Evolutionary conservation across 352 stramenopile genomes (phyloP).

Genomic region (Phytophthora tentaculata): DNA sequence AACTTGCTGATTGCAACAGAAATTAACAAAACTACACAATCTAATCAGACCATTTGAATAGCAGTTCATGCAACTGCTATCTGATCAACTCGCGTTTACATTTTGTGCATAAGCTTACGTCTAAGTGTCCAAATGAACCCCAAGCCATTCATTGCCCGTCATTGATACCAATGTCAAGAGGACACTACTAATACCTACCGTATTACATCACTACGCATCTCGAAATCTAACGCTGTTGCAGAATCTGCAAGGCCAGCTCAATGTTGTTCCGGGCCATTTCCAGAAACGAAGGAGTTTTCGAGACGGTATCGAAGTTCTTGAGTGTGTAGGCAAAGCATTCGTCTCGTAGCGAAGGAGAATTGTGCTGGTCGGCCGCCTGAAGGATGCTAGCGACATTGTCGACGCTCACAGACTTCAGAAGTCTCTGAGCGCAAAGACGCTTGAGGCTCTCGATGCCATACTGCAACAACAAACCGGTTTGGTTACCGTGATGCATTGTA

Average conservation of each 20-base stretch:
- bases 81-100: not conserved
- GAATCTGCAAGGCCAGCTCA: conserved; percentile 97
- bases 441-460: conserved; percentile 89
- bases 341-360: conserved; percentile 89
- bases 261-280: conserved; percentile 98
- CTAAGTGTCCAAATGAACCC: not conserved
- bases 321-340: conserved; percentile 97
- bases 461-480: conserved; percentile 31
- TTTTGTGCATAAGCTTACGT: not conserved
- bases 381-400: conserved; percentile 97
- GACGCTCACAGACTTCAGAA: conserved; percentile 93
- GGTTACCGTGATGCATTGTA: not conserved
- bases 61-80: too few species aligned
- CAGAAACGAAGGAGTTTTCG: conserved; percentile 95
- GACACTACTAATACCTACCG: conserved; percentile 11
- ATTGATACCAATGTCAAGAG: conserved; percentile 22
- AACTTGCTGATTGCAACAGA: conserved; percentile 5
- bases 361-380: conserved; percentile 95
- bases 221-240: conserved; percentile 74
- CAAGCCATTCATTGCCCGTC: too few species aligned
- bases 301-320: conserved; percentile 97
- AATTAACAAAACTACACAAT: not conserved
- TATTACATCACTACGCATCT: not conserved
- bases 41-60: too few species aligned
- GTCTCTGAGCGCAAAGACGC: conserved; percentile 93